These are phyloP conservation scores for Pulicaria dysenterica DNA, from an alignment of 129 eudicot genomes.

Conservation along the genomic window DNA sequence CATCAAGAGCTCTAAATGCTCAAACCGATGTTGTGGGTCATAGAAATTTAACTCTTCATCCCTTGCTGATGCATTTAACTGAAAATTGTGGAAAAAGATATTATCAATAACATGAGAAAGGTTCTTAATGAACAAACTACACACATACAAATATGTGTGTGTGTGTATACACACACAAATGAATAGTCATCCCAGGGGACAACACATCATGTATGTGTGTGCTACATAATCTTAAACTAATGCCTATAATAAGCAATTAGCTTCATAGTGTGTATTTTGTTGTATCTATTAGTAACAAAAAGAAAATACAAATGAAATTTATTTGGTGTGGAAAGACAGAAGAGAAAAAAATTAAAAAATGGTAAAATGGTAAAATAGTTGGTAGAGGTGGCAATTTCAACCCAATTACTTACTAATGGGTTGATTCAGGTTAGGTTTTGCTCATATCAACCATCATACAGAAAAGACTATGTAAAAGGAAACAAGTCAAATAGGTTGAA, in stretches of 20 bases:
- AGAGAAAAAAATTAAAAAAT: not conserved
- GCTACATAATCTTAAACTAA: not conserved
- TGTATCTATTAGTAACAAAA: not conserved
- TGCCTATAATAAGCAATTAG: not conserved
- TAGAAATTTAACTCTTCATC: conserved; percentile 84
- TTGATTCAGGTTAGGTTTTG: not conserved
- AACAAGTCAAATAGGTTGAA: not conserved
- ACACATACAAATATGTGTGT: no score
- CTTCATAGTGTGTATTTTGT: not conserved
- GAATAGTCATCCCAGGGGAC: conserved; percentile 11
- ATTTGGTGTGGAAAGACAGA: not conserved
- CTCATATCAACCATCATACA: not conserved
- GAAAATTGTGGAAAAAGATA: conserved; percentile 23
- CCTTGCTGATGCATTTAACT: conserved; percentile 74
- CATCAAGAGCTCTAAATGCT: conserved; percentile 73
- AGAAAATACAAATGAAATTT: not conserved
- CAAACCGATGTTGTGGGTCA: conserved; percentile 86
- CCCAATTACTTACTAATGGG: not conserved
- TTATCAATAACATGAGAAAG: conserved; percentile 18
- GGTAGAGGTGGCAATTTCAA: conserved; percentile 12
- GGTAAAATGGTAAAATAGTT: conserved; percentile 3
- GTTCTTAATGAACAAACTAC: not conserved
- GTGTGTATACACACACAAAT: not conserved
- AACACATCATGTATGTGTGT: not conserved
- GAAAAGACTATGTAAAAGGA: not conserved